Evolutionary conservation across 2,329 filamentous ascomycete species (phyloP), one percentile per base, ranked within the genome.

Genomic region (Calonectria henricotiae): DNA sequence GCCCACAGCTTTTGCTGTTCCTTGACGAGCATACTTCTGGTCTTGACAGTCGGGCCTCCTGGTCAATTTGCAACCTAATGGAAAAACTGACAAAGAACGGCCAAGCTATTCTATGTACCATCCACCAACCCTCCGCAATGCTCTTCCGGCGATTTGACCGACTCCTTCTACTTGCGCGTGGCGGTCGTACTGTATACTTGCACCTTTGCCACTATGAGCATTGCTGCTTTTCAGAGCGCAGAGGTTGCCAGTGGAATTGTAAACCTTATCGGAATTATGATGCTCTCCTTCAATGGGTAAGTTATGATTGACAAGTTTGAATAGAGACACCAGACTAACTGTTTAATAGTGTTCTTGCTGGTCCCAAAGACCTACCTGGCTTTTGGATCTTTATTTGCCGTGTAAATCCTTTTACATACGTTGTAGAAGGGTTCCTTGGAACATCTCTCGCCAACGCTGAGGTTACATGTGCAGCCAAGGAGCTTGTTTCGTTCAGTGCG

Each of bases 331-430:
- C 3, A 67, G 5, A 73, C 68, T 32, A 32, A 70, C 17, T 27
- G 8, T 71, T 75, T 41, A 73, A 80, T 64, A 85, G 89, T 83
- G 89, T 94, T 39, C 85, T 94, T 61, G 90, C 90, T 6, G 82
- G 85, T 2, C 91, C 91, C 0, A 79, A 81, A 0, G 82, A 85
- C 1, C 86, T 95, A n/a, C 92, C 93, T 0, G 84, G 88, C 3
- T 94, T 94, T 85, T 95, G 93, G 93, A 89, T 90, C 74, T 93
- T 93, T 85, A 91, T 94, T 89, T 94, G 94, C 79, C 88, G 91
- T 43, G 83, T 93, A 62, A 93, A 90, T 0, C 93, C 93, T 0
- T 91, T 95, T 79, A 93, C 92, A 0, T 96, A 96, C 79, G 83
- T 94, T 2, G 88, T 94, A 39, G 86, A 88, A 47, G 91, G 89